Percentiles rank a stretch among this genome's conserved stretches.
These are phyloP conservation scores for Hamamelis virginiana DNA, from an alignment of 164 flowering plant genomes.

Conservation along the genomic window DNA sequence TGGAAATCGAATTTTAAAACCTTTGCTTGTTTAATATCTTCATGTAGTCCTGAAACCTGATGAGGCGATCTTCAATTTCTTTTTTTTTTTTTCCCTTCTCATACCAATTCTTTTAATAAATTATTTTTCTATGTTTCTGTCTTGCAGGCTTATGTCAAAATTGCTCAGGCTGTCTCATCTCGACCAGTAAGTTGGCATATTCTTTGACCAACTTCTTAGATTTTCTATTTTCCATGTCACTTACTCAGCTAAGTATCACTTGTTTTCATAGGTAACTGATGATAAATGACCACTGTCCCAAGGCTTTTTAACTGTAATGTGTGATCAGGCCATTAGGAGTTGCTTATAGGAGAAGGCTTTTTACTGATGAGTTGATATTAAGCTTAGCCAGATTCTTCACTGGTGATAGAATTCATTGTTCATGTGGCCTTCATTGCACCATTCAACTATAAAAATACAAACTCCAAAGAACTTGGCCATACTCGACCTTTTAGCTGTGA, in stretches of 20 bases:
- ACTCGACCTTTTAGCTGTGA: too few species aligned
- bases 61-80: background rate
- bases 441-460: too few species aligned
- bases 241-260: background rate
- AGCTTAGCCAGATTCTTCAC: background rate
- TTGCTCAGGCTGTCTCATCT: conserved; percentile 97
- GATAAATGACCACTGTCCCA: too few species aligned
- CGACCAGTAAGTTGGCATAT: conserved; percentile 68
- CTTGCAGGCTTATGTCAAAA: conserved; percentile 87
- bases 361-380: background rate
- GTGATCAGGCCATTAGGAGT: background rate
- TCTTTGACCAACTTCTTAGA: background rate
- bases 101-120: background rate
- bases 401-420: too few species aligned
- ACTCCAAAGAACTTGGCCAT: too few species aligned
- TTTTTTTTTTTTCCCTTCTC: background rate
- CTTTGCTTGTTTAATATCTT: background rate
- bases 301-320: too few species aligned
- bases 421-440: too few species aligned
- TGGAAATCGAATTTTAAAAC: too few species aligned
- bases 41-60: too few species aligned
- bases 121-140: conserved; percentile 2
- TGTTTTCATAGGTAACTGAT: background rate
- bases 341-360: background rate
- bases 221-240: background rate